These are phyloP conservation scores for Pleurotus salmoneostramineus DNA, from an alignment of 768 basidiomycete genomes.

Conservation along the genomic window DNA sequence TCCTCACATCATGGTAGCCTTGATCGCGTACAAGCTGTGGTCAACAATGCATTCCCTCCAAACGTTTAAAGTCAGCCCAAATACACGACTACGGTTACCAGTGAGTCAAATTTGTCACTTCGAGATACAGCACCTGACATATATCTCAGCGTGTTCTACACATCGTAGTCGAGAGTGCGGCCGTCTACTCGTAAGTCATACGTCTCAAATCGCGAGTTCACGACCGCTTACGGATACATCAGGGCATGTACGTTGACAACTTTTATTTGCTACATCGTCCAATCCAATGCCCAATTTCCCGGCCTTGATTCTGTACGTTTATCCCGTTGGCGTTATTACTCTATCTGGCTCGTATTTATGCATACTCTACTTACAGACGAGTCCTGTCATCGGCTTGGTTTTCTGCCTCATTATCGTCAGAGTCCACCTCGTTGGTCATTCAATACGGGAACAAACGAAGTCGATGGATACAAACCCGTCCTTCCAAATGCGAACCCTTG, in stretches of 20 bases:
- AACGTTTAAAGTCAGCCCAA: neutral
- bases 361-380: neutral
- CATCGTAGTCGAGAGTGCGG: neutral
- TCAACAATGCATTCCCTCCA: neutral
- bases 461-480: neutral
- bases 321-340: neutral
- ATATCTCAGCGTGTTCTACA: neutral
- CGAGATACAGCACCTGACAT: neutral
- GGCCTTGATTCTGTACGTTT: neutral
- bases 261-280: neutral
- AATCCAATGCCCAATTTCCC: neutral
- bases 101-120: neutral
- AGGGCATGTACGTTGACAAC: neutral
- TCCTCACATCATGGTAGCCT: neutral
- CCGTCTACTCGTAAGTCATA: neutral
- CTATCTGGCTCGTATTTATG: neutral
- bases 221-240: neutral
- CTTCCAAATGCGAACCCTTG: neutral
- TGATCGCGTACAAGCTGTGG: conserved; percentile 1
- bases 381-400: neutral
- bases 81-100: neutral
- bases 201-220: neutral
- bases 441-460: neutral
- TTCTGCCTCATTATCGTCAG: neutral
- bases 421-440: neutral